Base-by-base conservation (phyloP, 441 rosid genomes). In the Gossypium aridum region DNA sequence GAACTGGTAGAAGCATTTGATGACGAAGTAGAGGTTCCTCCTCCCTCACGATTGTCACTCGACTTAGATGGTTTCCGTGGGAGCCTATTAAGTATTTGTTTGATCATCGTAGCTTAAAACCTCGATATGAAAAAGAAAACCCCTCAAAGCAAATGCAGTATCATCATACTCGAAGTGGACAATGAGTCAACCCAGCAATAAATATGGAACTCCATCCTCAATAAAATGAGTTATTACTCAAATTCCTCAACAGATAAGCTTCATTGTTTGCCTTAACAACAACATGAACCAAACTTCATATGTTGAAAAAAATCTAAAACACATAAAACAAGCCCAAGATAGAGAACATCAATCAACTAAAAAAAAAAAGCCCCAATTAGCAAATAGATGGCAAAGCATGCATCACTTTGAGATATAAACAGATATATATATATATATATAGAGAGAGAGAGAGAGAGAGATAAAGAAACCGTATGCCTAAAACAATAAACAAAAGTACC, bases 11-110 rank as follows among this genome's bases (percentile, higher is more conserved):
- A 84, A 68, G 87, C 76, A 79, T 68, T 78, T n/a, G 86, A 74
- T 20, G 83, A 82, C 73, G 92, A 81, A n/a, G 88, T 80, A 66
- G 88, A 82, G 60, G 85, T 61, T 47, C 72, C 81, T 70, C 81
- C 87, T 23, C 87, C 91, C 63, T 88, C 90, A 22, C 87, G 87
- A 74, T 60, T 77, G 59, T 88, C 91, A 54, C 82, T 75, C 16
- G 95, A 88, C 76, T 90, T 91, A 5, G 92, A 86, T 22, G 91
- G 88, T 85, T 93, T 93, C 86, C 85, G 78, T 2, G 97, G 98
- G 77, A 91, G 91, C 92, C 88, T 91, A 83, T 90, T 93, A 37
- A 93, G 85, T 78, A 93, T 84, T 85, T 93, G 90, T 72, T 89
- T 91, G 81, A 92, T 86, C 98, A 90, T 93, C 3, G 0, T 73